Conservation (phyloP, 352 stramenopile species). For the Globisporangium spinosum region DNA sequence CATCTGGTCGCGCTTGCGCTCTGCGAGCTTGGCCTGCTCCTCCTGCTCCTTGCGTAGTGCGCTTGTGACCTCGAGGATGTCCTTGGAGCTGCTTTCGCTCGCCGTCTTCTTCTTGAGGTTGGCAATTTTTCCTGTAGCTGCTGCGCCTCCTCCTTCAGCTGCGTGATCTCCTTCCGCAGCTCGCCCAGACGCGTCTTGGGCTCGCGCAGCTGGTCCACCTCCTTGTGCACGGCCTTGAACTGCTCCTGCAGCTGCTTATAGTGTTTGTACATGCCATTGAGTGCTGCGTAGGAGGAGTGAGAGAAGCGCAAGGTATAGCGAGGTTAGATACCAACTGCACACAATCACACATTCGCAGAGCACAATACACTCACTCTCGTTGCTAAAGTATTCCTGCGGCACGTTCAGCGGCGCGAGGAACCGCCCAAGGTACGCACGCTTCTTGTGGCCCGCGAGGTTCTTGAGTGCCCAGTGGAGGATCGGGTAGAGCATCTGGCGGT, state of each 20-base stretch:
- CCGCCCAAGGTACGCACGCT: conserved; percentile 90
- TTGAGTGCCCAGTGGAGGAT: conserved; percentile 92
- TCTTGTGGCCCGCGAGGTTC: conserved; percentile 85
- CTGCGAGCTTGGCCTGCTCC: conserved; percentile 89
- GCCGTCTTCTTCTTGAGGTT: conserved; percentile 87
- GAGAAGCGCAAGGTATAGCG: not conserved
- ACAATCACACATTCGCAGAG: conserved; percentile 1
- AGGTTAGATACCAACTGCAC: not conserved
- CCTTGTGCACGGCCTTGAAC: conserved; percentile 90
- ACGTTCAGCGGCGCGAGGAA: conserved; percentile 92
- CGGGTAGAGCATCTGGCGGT: conserved; percentile 87
- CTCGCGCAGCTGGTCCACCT: conserved; percentile 78
- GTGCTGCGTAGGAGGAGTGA: conserved; percentile 19
- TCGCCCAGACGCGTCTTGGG: conserved; percentile 81
- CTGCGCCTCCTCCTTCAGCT: conserved; percentile 89
- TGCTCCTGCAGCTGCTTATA: conserved; percentile 93
- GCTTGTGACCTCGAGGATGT: conserved; percentile 89
- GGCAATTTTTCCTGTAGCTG: conserved; percentile 91
- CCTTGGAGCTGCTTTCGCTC: conserved; percentile 78
- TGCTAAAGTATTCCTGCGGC: conserved; percentile 90
- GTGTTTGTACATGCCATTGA: conserved; percentile 83
- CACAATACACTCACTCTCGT: conserved; percentile 51
- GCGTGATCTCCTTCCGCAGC: conserved; percentile 87
- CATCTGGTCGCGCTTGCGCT: conserved; percentile 89
- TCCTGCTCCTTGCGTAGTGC: conserved; percentile 92